Evolutionary conservation across 1,139 yeast genomes (phyloP).

Genomic region (Hyphopichia pseudoburtonii): DNA sequence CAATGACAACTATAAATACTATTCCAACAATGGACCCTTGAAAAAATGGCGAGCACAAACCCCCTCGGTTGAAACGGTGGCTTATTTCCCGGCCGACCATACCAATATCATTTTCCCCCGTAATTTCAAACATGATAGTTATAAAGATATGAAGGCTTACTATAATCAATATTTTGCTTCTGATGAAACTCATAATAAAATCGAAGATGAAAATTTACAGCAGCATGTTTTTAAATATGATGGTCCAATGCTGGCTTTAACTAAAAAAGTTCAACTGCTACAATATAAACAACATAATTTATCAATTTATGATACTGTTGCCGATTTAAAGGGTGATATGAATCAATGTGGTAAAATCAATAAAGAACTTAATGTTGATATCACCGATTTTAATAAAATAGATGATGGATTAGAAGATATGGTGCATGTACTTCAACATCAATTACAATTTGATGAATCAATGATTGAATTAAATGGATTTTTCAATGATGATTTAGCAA

Average conservation of each 20-base stretch:
- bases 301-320: constrained; percentile 16
- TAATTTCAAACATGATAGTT: constrained; percentile 1
- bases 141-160: constrained; percentile 10
- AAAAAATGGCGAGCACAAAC: neutral
- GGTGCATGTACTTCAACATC: constrained; percentile 13
- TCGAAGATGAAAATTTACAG: neutral
- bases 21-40: neutral
- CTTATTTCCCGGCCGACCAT: constrained; percentile 5
- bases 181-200: constrained; percentile 3
- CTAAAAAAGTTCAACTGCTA: constrained; percentile 15
- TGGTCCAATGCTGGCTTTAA: constrained; percentile 12
- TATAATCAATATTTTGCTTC: constrained; percentile 11
- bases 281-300: constrained; percentile 12
- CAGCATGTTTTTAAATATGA: constrained; percentile 11
- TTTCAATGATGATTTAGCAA: constrained; percentile 21
- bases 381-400: constrained; percentile 10
- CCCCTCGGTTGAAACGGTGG: constrained; percentile 1
- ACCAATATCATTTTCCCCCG: constrained; percentile 7
- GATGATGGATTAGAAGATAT: constrained; percentile 12
- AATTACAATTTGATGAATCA: constrained; percentile 16
- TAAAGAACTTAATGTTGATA: constrained; percentile 9
- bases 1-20: constrained; percentile 1
- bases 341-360: constrained; percentile 1
- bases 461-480: constrained; percentile 25
- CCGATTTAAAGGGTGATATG: constrained; percentile 17